Evolutionary conservation across 2,329 filamentous ascomycete genomes (phyloP).

Genomic region (Lachnellula willkommii): DNA sequence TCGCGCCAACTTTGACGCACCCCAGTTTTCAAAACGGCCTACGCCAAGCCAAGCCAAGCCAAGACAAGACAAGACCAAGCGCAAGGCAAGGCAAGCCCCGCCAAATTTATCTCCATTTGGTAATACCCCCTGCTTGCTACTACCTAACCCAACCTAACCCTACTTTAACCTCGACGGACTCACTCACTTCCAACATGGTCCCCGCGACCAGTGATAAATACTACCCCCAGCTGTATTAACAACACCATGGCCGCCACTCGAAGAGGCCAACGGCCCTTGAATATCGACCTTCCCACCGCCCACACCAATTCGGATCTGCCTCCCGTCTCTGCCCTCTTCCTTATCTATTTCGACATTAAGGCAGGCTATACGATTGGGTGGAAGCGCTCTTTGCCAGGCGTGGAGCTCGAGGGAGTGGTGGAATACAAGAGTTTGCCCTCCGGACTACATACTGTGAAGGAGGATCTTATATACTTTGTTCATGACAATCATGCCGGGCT

Average conservation of each 20-base stretch:
- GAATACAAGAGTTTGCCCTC: constrained; percentile 97
- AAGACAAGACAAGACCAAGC: too few species aligned
- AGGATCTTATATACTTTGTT: constrained; percentile 92
- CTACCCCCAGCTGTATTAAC: background rate
- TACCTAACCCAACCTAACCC: too few species aligned
- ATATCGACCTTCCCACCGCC: constrained; percentile 25
- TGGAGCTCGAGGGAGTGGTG: constrained; percentile 77
- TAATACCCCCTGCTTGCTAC: too few species aligned
- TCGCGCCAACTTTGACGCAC: too few species aligned
- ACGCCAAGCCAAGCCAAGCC: too few species aligned
- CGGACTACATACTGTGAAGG: constrained; percentile 78
- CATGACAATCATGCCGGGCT: constrained; percentile 79
- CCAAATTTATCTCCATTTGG: too few species aligned
- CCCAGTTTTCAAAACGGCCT: too few species aligned
- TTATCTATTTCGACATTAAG: constrained; percentile 89
- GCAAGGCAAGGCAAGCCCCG: too few species aligned
- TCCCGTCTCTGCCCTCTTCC: constrained; percentile 71
- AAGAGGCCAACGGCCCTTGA: constrained; percentile 31
- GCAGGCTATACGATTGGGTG: constrained; percentile 87
- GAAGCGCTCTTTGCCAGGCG: constrained; percentile 66
- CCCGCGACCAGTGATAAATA: too few species aligned
- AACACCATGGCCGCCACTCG: constrained; percentile 27
- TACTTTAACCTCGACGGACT: too few species aligned
- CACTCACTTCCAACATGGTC: too few species aligned
- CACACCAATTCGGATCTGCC: constrained; percentile 43